Percentiles rank a stretch among this genome's conserved stretches.
Conservation (phyloP, 169 alveolate genomes). For the Plasmodium coatneyi region DNA sequence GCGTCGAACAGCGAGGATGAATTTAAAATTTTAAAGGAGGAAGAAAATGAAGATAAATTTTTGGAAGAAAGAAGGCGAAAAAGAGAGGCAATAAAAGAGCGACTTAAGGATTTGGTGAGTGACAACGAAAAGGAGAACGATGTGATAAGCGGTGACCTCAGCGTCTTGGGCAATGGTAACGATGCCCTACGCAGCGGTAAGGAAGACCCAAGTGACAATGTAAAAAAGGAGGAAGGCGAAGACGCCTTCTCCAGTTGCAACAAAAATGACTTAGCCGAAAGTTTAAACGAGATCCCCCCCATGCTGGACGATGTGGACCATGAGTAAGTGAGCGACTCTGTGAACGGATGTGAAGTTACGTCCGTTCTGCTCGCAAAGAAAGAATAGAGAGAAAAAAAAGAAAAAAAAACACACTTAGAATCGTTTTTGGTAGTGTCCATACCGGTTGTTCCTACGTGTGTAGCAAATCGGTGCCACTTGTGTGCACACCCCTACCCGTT, state of each 20-base stretch:
- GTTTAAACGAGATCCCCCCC: conserved; percentile 19
- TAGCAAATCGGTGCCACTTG: neutral
- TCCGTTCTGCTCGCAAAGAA: neutral
- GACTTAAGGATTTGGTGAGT: conserved; percentile 28
- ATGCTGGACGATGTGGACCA: conserved; percentile 44
- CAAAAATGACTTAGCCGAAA: conserved; percentile 23
- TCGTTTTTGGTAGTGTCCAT: neutral
- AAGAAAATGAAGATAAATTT: conserved; percentile 72
- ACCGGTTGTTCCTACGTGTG: neutral
- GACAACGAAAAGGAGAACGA: conserved; percentile 7
- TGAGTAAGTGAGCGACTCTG: conserved; percentile 15
- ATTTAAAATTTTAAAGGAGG: conserved; percentile 48
- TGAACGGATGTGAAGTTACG: neutral
- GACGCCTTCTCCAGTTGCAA: neutral
- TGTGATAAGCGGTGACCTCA: neutral
- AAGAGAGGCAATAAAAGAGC: conserved; percentile 70
- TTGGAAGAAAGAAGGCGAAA: conserved; percentile 65
- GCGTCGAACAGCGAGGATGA: conserved; percentile 67
- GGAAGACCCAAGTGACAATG: neutral
- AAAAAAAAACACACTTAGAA: no score
- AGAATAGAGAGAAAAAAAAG: no score
- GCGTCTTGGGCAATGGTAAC: neutral
- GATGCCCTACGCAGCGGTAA: neutral
- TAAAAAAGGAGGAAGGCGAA: conserved; percentile 6
- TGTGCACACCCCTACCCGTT: neutral